Evolutionary conservation across 2,329 filamentous ascomycete species (phyloP).

Genomic region (Eurotiales sp.): DNA sequence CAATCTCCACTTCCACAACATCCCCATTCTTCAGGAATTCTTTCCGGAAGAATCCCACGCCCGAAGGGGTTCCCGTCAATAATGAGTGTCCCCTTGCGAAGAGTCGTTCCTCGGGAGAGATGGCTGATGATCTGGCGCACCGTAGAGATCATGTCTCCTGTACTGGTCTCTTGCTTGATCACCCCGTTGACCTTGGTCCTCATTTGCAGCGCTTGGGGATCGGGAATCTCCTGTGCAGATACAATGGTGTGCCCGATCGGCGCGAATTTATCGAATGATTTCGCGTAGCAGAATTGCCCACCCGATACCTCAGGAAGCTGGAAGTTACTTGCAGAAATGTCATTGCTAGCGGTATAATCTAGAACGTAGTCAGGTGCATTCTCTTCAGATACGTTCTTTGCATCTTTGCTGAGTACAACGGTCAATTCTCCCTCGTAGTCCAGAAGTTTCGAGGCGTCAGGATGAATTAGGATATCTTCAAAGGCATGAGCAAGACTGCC

Average conservation of each 20-base stretch:
- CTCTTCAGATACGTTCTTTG: background rate
- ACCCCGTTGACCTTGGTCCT: slow-evolving; percentile 43
- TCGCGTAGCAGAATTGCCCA: slow-evolving; percentile 38
- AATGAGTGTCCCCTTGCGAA: too few species aligned
- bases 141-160: slow-evolving; percentile 50
- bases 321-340: slow-evolving; percentile 27
- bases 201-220: background rate
- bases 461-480: background rate
- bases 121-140: background rate
- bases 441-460: background rate
- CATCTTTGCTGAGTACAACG: background rate
- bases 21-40: too few species aligned
- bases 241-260: slow-evolving; percentile 44
- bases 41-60: too few species aligned
- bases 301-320: slow-evolving; percentile 23
- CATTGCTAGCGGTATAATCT: slow-evolving; percentile 25
- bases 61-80: too few species aligned
- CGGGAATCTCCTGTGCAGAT: slow-evolving; percentile 24
- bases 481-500: background rate
- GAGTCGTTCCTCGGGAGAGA: too few species aligned
- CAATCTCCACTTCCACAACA: too few species aligned
- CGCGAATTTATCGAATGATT: slow-evolving; percentile 44
- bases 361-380: background rate
- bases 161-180: slow-evolving; percentile 39
- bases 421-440: background rate